Conservation (phyloP, 768 basidiomycete species). For the Saitozyma podzolica region DNA sequence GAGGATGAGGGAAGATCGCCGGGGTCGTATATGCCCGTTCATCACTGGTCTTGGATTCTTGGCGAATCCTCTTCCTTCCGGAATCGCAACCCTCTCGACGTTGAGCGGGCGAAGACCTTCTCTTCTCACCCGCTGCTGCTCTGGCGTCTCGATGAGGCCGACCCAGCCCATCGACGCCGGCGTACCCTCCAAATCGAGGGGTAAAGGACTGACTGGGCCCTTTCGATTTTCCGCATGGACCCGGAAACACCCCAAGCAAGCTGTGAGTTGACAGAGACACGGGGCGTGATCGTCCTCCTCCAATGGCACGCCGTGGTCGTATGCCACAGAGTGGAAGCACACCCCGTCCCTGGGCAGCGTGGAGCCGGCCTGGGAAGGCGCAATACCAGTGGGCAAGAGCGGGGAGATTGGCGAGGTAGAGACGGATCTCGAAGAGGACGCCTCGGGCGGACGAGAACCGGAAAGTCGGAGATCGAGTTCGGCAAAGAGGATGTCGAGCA, state of each 20-base stretch:
- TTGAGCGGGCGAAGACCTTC: conserved; percentile 9
- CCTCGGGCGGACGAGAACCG: conserved; percentile 36
- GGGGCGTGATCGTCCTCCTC: conserved; percentile 44
- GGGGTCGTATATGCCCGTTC: conserved; percentile 17
- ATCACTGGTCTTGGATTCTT: conserved; percentile 22
- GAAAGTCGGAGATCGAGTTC: conserved; percentile 49
- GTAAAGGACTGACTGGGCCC: conserved; percentile 32
- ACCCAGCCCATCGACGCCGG: conserved; percentile 27
- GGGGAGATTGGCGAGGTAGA: not conserved
- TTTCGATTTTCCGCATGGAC: conserved; percentile 20
- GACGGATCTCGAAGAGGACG: conserved; percentile 20
- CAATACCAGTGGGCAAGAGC: not conserved
- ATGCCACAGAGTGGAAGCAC: conserved; percentile 47
- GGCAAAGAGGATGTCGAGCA: conserved; percentile 42
- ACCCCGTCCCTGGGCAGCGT: conserved; percentile 38
- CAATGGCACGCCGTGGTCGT: conserved; percentile 39
- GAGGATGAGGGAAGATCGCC: conserved; percentile 48
- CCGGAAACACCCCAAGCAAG: conserved; percentile 38
- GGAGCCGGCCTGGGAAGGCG: conserved; percentile 2
- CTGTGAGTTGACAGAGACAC: conserved; percentile 45
- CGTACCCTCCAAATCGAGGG: conserved; percentile 24
- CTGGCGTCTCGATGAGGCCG: conserved; percentile 29
- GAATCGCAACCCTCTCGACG: conserved; percentile 10
- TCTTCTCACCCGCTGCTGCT: conserved; percentile 24
- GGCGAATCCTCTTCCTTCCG: conserved; percentile 37